Evolutionary conservation across 345 rosid genomes (phyloP).

Genomic region (Arabidopsis arenosa): DNA sequence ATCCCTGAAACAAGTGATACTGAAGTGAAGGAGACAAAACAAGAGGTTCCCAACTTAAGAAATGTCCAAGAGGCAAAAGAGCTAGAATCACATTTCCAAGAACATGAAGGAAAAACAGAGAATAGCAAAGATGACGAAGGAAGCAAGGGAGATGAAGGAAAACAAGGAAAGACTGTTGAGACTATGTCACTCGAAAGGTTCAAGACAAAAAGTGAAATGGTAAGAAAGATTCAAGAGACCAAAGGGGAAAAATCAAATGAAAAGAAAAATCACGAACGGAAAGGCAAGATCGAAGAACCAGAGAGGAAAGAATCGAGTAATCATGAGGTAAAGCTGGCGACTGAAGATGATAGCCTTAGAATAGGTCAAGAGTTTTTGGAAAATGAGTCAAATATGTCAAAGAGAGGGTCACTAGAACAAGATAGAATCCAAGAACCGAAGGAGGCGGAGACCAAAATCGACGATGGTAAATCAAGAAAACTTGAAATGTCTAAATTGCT

Average conservation of each 20-base stretch:
- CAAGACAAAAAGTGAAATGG: background rate
- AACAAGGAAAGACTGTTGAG: slow-evolving; percentile 14
- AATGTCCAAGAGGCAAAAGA: background rate
- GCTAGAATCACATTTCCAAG: slow-evolving; percentile 6
- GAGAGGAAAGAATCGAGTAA: slow-evolving; percentile 4
- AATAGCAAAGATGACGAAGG: background rate
- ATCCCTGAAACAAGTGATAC: slow-evolving; percentile 1
- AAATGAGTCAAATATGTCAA: slow-evolving; percentile 14
- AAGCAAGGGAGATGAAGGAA: background rate
- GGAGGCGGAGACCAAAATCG: background rate
- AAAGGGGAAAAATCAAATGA: slow-evolving; percentile 9
- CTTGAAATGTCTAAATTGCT: background rate
- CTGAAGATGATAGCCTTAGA: slow-evolving; percentile 13
- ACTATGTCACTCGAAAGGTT: background rate
- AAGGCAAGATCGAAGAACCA: background rate
- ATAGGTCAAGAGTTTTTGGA: slow-evolving; percentile 1
- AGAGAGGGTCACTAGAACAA: slow-evolving; percentile 22
- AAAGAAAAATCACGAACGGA: slow-evolving; percentile 14
- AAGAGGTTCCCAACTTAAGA: background rate
- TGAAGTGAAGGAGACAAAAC: background rate
- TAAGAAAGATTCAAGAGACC: background rate
- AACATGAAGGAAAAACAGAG: slow-evolving; percentile 21
- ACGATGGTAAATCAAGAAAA: background rate
- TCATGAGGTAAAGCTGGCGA: slow-evolving; percentile 1
- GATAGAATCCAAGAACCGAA: slow-evolving; percentile 14